Conservation (phyloP, 2,329 filamentous ascomycete genomes). For the Ophiostoma sp. region DNA sequence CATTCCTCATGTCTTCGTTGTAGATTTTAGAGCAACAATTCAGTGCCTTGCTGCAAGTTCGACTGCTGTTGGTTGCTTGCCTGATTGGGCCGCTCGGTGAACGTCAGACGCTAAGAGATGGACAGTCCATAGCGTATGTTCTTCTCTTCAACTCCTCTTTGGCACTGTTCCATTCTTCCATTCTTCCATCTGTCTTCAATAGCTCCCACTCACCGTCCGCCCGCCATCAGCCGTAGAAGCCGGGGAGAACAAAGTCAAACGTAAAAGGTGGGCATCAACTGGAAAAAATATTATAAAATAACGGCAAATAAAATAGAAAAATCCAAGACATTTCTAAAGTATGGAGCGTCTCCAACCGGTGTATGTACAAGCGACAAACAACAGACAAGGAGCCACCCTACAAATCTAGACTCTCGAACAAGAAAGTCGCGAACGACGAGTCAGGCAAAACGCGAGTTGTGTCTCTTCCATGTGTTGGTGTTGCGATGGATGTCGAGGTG, state of each 20-base stretch:
- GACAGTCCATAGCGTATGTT: neutral
- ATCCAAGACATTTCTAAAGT: neutral
- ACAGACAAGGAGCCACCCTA: neutral
- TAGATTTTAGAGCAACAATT: neutral
- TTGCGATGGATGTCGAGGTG: neutral
- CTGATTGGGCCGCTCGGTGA: slow-evolving; percentile 10
- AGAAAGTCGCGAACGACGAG: neutral
- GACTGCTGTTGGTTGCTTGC: neutral
- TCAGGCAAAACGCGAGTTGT: neutral
- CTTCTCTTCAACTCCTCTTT: neutral
- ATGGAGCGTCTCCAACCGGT: neutral
- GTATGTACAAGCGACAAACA: neutral
- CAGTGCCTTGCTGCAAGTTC: neutral
- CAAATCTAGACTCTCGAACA: slow-evolving; percentile 5
- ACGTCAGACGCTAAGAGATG: neutral
- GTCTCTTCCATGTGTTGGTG: neutral
- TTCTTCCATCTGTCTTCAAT: neutral
- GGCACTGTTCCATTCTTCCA: neutral
- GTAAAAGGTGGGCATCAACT: neutral
- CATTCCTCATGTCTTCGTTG: neutral
- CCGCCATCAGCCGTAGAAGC: neutral
- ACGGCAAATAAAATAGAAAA: neutral
- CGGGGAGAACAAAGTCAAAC: neutral
- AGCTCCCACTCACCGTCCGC: neutral
- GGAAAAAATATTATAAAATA: neutral